A percentile compares a stretch with the other conserved stretches of the same genome.
These are phyloP conservation scores for Maudiozyma turicensis DNA, from an alignment of 805 yeast species.

Conservation along the genomic window DNA sequence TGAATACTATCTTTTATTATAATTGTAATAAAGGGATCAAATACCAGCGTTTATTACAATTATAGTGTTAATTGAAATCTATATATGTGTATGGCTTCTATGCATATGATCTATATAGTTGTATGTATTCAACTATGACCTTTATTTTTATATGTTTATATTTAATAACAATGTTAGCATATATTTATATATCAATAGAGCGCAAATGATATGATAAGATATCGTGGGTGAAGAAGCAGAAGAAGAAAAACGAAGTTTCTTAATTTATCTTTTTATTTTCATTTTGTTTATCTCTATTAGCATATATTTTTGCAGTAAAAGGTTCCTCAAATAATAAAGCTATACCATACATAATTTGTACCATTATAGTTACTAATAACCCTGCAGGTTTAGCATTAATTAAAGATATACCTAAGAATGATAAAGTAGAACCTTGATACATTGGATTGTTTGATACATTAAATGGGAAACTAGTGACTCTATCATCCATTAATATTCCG, in stretches of 20 bases:
- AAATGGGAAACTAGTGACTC: slow-evolving; percentile 91
- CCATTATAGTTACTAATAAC: slow-evolving; percentile 57
- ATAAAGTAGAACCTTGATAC: slow-evolving; percentile 87
- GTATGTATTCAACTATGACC: too few relatives aligned
- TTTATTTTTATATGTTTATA: too few relatives aligned
- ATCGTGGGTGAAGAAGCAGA: background rate
- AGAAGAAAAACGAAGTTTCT: background rate
- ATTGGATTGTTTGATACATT: slow-evolving; percentile 86
- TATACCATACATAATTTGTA: slow-evolving; percentile 68
- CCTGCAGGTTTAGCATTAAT: slow-evolving; percentile 90
- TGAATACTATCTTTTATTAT: too few relatives aligned
- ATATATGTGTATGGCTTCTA: too few relatives aligned
- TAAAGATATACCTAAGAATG: slow-evolving; percentile 85
- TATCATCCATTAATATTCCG: slow-evolving; percentile 84
- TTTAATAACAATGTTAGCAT: background rate
- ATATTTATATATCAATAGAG: too few relatives aligned
- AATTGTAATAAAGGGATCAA: too few relatives aligned
- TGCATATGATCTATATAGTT: too few relatives aligned
- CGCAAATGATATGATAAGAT: background rate
- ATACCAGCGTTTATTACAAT: too few relatives aligned
- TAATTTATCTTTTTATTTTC: background rate
- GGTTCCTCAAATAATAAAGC: slow-evolving; percentile 93
- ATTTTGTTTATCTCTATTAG: slow-evolving; percentile 44
- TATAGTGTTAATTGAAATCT: too few relatives aligned
- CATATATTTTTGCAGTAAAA: slow-evolving; percentile 84